These are phyloP conservation scores for Talaromyces sp. DNA, from an alignment of 2,329 filamentous ascomycete species.

Conservation along the genomic window DNA sequence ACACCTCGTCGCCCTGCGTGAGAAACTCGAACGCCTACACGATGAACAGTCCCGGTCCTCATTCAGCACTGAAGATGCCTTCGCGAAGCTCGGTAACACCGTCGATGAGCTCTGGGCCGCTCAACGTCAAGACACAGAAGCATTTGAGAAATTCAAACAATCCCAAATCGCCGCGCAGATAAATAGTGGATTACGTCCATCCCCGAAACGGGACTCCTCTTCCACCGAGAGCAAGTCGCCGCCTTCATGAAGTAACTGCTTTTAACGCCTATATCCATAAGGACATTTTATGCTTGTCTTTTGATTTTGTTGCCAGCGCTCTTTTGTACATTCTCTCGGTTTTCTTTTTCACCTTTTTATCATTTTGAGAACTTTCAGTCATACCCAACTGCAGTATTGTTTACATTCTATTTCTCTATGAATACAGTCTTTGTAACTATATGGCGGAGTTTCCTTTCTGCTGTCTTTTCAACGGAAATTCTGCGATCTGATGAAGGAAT, in stretches of 20 bases:
- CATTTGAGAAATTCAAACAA: slow-evolving; percentile 48
- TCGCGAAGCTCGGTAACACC: slow-evolving; percentile 48
- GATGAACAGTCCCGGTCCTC: slow-evolving; percentile 45
- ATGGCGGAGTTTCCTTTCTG: no score
- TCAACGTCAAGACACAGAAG: slow-evolving; percentile 47
- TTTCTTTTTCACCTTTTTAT: background rate
- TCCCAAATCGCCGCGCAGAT: slow-evolving; percentile 52
- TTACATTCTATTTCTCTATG: background rate
- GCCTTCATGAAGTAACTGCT: background rate
- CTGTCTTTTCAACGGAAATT: no score
- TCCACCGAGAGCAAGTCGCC: slow-evolving; percentile 7
- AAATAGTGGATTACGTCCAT: slow-evolving; percentile 38
- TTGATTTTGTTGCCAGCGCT: background rate
- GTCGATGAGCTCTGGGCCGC: slow-evolving; percentile 49
- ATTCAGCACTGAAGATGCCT: slow-evolving; percentile 41
- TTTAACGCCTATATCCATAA: background rate
- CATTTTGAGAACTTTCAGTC: background rate
- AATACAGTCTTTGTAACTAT: no score
- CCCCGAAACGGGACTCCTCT: background rate
- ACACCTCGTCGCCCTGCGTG: slow-evolving; percentile 50
- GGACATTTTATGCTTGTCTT: background rate
- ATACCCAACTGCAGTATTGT: slow-evolving; percentile 3
- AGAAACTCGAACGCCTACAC: slow-evolving; percentile 47
- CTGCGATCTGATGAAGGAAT: no score
- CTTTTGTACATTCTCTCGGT: background rate